Evolutionary conservation across 208 protist genomes (phyloP).

Genomic region (Trypanosoma platydactyli): DNA sequence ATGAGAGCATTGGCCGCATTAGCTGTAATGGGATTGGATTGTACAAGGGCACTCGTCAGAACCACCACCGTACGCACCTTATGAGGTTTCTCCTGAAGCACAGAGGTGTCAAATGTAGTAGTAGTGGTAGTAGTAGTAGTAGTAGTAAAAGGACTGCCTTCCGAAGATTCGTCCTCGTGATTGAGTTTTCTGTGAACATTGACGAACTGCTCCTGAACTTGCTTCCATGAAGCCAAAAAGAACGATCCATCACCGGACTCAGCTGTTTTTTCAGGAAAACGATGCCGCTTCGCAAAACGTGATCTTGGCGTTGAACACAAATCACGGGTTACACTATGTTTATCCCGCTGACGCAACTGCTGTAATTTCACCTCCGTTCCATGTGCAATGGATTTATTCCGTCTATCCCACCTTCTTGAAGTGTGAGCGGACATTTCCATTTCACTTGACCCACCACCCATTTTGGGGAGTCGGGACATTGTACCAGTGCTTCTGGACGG

Average conservation of each 20-base stretch:
- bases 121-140: not conserved
- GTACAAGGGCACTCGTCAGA: not conserved
- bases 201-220: not conserved
- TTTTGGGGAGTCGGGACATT: not conserved
- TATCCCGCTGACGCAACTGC: not conserved
- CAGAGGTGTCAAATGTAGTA: not conserved
- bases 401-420: not conserved
- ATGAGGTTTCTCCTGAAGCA: not conserved
- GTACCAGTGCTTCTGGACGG: not conserved
- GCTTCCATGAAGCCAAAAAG: not conserved
- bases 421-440: not conserved
- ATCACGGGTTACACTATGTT: not conserved
- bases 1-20: not conserved
- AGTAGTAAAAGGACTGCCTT: not conserved
- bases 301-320: not conserved
- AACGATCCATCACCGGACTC: not conserved
- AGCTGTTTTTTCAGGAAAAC: not conserved
- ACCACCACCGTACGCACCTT: constrained; percentile 3
- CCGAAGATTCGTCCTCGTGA: not conserved
- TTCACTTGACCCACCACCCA: not conserved
- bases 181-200: not conserved
- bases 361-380: not conserved
- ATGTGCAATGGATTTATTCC: not conserved
- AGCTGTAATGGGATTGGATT: not conserved
- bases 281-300: not conserved